Evolutionary conservation across 305 asterid genomes (phyloP).

Genomic region (Fraxinus paxiana): DNA sequence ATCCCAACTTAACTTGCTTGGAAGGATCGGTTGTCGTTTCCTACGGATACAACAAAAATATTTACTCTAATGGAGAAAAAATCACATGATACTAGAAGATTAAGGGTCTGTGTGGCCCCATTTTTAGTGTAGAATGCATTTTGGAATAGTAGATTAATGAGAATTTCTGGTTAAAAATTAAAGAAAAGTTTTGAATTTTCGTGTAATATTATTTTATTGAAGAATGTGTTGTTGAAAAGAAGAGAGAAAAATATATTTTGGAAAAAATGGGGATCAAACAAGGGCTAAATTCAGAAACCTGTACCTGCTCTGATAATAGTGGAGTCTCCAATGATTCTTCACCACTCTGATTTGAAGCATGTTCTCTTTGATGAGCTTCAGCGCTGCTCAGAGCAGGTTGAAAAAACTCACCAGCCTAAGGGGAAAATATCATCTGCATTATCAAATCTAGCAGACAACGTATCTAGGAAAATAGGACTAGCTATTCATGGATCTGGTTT

Average conservation of each 20-base stretch:
- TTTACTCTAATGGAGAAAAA: conserved; percentile 14
- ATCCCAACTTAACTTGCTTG: conserved; percentile 96
- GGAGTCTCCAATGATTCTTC: conserved; percentile 94
- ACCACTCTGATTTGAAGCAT: conserved; percentile 61
- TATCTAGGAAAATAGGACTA: background rate
- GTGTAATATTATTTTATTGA: background rate
- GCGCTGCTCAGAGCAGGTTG: conserved; percentile 77
- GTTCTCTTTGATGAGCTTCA: conserved; percentile 71
- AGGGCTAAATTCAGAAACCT: background rate
- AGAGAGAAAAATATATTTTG: background rate
- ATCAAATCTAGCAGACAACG: background rate
- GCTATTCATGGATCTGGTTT: background rate
- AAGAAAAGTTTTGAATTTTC: background rate
- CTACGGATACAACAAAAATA: conserved; percentile 38
- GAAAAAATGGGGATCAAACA: background rate
- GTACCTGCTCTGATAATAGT: conserved; percentile 71
- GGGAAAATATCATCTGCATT: conserved; percentile 10
- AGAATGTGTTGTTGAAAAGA: background rate
- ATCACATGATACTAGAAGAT: conserved; percentile 16
- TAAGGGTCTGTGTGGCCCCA: background rate
- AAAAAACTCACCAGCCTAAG: conserved; percentile 87
- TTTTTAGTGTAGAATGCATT: background rate
- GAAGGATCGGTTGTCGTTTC: conserved; percentile 61
- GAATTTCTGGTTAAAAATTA: background rate
- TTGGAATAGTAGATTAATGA: background rate